Base-by-base conservation (phyloP, 2,329 filamentous ascomycete species). In the Aspergillus pseudoglaucus region DNA sequence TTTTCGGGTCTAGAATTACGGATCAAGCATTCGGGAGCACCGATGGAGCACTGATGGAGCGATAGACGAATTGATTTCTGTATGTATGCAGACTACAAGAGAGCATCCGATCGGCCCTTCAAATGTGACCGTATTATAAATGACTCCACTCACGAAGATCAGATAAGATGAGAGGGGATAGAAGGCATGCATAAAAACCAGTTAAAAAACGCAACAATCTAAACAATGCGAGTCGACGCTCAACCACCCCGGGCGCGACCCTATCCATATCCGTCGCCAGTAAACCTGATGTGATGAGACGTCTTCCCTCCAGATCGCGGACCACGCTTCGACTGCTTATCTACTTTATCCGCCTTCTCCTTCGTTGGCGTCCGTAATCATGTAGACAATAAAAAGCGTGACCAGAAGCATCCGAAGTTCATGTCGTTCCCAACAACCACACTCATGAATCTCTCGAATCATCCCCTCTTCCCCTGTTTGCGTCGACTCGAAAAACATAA, bases 191-290 rank as follows among this genome's bases (percentile, higher is more conserved):
- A 39, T 12, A 8, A 12, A 48, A 55, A 49, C 47, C 49, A 46
- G 27, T 41, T 46, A 43, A 53, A 9, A 44, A 47, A 47, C 44
- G 50, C 17, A 42, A 33, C 46, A 51, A 56, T 49, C 17, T 30
- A 49, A 51, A 59, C 45, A 55, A 59, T 56, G 53, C 55, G 55
- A 51, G 61, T 66, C 59, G 67, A 70, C 67, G 64, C 60, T 67
- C 63, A 53, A 71, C 69, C 69, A 67, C 69, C 69, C 69, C 69
- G 66, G 69, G 70, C 67, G 69, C 69, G 67, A 70, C 69, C 69
- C 69, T 71, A 70, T 54, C 64, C 67, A 71, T 58, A 59, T 71
- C 69, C 69, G 56, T 69, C 69, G 63, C 67, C 69, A 68, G 14
- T 43, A 47, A 54, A 53, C 51, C 44, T 47, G 42, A 45, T 46